Evolutionary conservation across 2,329 filamentous ascomycete species (phyloP).

Genomic region (Passalora sequoiae): DNA sequence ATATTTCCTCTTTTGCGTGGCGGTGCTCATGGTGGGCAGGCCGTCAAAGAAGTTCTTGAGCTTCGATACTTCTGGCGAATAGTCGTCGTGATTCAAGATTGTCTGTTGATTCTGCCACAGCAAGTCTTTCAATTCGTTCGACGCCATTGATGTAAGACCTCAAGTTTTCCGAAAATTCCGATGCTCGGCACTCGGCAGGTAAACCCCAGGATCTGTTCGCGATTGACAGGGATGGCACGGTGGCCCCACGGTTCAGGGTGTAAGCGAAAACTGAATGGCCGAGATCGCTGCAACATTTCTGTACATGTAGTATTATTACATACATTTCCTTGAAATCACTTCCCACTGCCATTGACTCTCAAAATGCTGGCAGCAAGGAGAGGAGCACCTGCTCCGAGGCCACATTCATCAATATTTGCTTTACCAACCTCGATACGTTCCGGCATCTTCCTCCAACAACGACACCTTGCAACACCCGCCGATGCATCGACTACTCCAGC

Average conservation of each 20-base stretch:
- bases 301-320: too few relatives aligned
- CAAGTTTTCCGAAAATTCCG: neutral
- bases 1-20: conserved; percentile 35
- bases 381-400: conserved; percentile 15
- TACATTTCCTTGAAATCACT: neutral
- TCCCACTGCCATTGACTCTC: conserved; percentile 13
- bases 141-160: neutral
- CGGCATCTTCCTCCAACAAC: conserved; percentile 21
- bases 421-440: conserved; percentile 22
- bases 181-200: neutral
- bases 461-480: conserved; percentile 32
- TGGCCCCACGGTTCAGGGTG: too few relatives aligned
- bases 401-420: conserved; percentile 12
- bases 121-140: neutral
- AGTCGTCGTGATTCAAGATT: neutral
- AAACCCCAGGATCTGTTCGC: too few relatives aligned
- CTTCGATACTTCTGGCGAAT: neutral
- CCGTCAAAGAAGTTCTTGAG: neutral
- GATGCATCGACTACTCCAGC: conserved; percentile 16
- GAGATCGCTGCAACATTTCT: conserved; percentile 7
- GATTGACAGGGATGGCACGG: too few relatives aligned
- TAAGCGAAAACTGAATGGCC: conserved; percentile 3
- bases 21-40: conserved; percentile 7
- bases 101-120: conserved; percentile 1
- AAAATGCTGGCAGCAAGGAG: conserved; percentile 26